Evolutionary conservation across 148 eudicot species (phyloP).

Genomic region (Suaeda aralocaspica): DNA sequence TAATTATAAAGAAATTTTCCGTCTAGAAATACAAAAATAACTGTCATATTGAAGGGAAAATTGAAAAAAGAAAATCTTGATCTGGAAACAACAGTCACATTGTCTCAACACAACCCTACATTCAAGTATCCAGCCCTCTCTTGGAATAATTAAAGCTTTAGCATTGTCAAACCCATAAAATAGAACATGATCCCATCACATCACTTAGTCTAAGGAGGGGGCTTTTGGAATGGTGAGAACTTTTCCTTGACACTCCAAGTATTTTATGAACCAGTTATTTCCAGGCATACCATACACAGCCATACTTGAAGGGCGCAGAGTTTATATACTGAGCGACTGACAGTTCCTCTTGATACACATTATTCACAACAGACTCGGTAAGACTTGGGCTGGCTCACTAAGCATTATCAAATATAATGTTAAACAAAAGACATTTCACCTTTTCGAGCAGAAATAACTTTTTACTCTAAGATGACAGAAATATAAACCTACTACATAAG

Average conservation of each 20-base stretch:
- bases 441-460: neutral
- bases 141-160: neutral
- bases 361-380: no score
- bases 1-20: no score
- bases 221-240: neutral
- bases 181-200: neutral
- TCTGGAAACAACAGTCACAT: neutral
- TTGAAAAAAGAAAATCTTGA: neutral
- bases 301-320: neutral
- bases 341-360: no score
- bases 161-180: neutral
- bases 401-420: neutral
- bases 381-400: neutral
- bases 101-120: neutral
- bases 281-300: neutral
- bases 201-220: neutral
- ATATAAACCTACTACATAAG: neutral
- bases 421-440: neutral
- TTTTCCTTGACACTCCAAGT: neutral
- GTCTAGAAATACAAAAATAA: no score
- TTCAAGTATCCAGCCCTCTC: neutral
- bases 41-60: no score
- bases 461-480: neutral
- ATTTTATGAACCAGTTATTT: neutral
- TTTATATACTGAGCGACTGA: no score